A percentile compares a stretch with the other conserved stretches of the same genome.
These are phyloP conservation scores for Neonectria neomacrospora DNA, from an alignment of 2,329 filamentous ascomycete genomes.

Conservation along the genomic window DNA sequence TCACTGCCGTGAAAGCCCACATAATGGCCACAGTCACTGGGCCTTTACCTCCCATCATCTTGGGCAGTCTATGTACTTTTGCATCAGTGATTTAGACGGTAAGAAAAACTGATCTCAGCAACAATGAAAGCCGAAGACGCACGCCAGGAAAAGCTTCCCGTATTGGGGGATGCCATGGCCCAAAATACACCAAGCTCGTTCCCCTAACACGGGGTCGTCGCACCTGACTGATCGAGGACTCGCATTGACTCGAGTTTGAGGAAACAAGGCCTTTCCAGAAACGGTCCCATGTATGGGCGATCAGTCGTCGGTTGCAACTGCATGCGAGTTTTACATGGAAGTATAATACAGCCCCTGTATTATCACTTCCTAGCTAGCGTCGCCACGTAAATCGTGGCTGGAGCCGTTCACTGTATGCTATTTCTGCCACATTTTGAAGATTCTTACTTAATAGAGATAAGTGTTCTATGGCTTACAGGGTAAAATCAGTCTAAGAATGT, in stretches of 20 bases:
- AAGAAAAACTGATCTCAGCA: background rate
- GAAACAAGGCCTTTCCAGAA: slow-evolving; percentile 10
- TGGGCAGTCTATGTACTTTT: slow-evolving; percentile 4
- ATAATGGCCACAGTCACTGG: slow-evolving; percentile 40
- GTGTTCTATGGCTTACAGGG: too few relatives aligned
- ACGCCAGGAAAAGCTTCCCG: background rate
- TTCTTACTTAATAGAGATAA: too few relatives aligned
- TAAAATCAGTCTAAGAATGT: too few relatives aligned
- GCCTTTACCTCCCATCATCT: slow-evolving; percentile 35
- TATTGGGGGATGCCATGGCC: background rate
- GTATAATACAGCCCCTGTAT: too few relatives aligned
- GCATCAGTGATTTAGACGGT: background rate
- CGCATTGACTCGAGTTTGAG: background rate
- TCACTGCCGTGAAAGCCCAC: slow-evolving; percentile 39
- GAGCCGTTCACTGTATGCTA: too few relatives aligned
- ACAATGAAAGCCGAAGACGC: background rate
- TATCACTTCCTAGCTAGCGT: too few relatives aligned
- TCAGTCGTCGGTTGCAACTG: background rate
- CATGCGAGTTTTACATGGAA: background rate
- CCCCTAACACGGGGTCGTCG: background rate
- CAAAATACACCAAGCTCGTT: slow-evolving; percentile 4
- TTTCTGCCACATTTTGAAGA: too few relatives aligned
- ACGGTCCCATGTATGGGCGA: background rate
- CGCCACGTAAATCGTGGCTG: too few relatives aligned
- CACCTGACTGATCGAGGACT: background rate